Conservation (phyloP, 2,329 filamentous ascomycete species). For the Trichophyton equinum region DNA sequence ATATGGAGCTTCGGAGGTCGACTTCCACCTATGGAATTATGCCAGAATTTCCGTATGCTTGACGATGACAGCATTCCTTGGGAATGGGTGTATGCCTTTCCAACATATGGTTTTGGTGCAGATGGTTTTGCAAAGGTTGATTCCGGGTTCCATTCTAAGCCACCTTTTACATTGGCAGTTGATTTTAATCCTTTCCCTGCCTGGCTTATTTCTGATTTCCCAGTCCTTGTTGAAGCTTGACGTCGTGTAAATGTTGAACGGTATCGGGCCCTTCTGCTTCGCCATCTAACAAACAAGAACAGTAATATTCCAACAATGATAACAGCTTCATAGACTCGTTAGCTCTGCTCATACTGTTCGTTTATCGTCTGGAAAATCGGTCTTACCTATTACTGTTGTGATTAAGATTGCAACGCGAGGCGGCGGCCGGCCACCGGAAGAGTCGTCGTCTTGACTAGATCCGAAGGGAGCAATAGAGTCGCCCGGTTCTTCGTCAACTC, state of each 20-base stretch:
- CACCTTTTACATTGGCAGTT: background rate
- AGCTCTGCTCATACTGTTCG: background rate
- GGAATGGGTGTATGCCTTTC: constrained; percentile 1
- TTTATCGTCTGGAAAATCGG: background rate
- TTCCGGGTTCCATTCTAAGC: constrained; percentile 10
- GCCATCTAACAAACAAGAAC: background rate
- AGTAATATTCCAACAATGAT: background rate
- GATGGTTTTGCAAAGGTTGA: constrained; percentile 12
- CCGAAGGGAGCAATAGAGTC: background rate
- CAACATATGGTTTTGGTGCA: background rate
- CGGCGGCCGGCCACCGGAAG: background rate
- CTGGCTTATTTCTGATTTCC: background rate
- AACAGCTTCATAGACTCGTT: background rate
- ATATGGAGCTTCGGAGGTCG: constrained; percentile 3
- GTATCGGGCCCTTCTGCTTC: background rate
- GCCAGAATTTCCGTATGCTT: constrained; percentile 7
- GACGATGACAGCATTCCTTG: constrained; percentile 5
- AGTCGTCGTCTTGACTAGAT: background rate
- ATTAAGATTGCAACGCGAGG: background rate
- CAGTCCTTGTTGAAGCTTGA: background rate
- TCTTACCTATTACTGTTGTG: background rate
- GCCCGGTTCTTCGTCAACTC: background rate
- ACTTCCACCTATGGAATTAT: background rate
- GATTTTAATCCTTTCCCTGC: background rate
- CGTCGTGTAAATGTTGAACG: background rate